These are phyloP conservation scores for Sedum album DNA, from an alignment of 164 flowering plant genomes.

Conservation along the genomic window DNA sequence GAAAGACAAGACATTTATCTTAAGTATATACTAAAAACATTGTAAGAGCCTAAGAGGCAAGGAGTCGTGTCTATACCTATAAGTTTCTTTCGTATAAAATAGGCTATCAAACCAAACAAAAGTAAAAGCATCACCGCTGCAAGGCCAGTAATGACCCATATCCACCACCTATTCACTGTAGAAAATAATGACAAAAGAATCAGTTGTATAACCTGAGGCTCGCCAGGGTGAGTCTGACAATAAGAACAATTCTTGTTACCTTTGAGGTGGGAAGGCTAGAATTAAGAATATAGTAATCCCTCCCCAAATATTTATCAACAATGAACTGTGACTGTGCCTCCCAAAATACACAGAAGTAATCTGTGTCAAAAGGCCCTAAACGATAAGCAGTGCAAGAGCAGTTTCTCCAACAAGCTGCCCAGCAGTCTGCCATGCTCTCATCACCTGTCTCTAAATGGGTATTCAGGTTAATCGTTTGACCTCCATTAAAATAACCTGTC, in stretches of 20 bases:
- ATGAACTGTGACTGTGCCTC: too few relatives aligned
- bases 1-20: neutral
- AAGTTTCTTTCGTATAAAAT: neutral
- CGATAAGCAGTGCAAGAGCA: constrained; percentile 23
- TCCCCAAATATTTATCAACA: too few relatives aligned
- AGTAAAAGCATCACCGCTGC: neutral
- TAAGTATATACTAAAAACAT: neutral
- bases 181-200: neutral
- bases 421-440: neutral
- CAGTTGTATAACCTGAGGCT: neutral
- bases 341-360: constrained; percentile 11
- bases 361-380: too few relatives aligned
- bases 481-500: neutral
- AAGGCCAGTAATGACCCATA: neutral
- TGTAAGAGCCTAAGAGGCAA: neutral
- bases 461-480: neutral
- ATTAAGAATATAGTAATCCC: too few relatives aligned
- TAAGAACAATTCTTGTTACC: neutral
- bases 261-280: too few relatives aligned
- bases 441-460: neutral
- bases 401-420: too few relatives aligned
- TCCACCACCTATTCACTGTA: neutral
- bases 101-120: neutral
- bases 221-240: too few relatives aligned
- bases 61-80: neutral